These are phyloP conservation scores for Aspergillus costaricaensis DNA, from an alignment of 2,329 filamentous ascomycete species.

Conservation along the genomic window DNA sequence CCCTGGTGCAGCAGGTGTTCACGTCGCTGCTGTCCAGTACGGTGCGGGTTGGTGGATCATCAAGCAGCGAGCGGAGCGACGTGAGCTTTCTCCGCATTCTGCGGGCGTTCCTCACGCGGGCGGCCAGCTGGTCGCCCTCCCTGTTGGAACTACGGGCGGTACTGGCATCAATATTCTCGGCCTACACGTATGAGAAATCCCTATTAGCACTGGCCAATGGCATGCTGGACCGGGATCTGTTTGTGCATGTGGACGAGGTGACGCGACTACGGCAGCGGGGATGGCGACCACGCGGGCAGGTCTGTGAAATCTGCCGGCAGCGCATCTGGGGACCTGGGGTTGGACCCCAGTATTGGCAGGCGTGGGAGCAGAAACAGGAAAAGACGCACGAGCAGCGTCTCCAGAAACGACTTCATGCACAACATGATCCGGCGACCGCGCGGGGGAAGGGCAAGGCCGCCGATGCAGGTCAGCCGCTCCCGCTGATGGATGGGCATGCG, in stretches of 20 bases:
- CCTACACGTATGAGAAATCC: slow-evolving; percentile 92
- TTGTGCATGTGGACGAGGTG: slow-evolving; percentile 76
- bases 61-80: slow-evolving; percentile 50
- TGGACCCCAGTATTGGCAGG: slow-evolving; percentile 73
- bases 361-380: slow-evolving; percentile 68
- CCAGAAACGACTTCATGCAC: slow-evolving; percentile 31
- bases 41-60: slow-evolving; percentile 49
- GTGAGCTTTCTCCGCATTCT: slow-evolving; percentile 86
- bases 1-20: slow-evolving; percentile 85
- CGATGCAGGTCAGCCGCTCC: slow-evolving; percentile 24
- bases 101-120: slow-evolving; percentile 81
- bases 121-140: slow-evolving; percentile 78
- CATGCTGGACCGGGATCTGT: slow-evolving; percentile 85
- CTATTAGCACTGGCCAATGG: slow-evolving; percentile 82
- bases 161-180: slow-evolving; percentile 85
- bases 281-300: slow-evolving; percentile 84
- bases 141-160: slow-evolving; percentile 84
- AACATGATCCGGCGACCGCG: slow-evolving; percentile 29
- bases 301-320: slow-evolving; percentile 81
- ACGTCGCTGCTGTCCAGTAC: slow-evolving; percentile 80
- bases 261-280: slow-evolving; percentile 76
- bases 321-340: slow-evolving; percentile 88
- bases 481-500: slow-evolving; percentile 19
- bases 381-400: slow-evolving; percentile 35
- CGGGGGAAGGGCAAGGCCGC: slow-evolving; percentile 45